Evolutionary conservation across 768 basidiomycete species (phyloP).

Genomic region (Fomitopsis serialis): DNA sequence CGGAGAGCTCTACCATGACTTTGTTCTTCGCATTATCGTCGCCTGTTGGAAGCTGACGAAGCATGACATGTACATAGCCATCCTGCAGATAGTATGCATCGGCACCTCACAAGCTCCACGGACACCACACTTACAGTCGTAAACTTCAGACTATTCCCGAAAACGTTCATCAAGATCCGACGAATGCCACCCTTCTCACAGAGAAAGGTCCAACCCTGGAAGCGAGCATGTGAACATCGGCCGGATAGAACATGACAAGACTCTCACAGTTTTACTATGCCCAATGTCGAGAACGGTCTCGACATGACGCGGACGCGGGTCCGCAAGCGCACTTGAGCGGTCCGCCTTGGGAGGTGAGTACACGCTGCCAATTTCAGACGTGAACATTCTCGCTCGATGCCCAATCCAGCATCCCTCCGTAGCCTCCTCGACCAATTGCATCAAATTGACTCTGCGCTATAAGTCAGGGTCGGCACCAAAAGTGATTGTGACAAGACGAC

Average conservation of each 20-base stretch:
- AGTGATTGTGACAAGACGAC: constrained; percentile 18
- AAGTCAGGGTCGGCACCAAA: neutral
- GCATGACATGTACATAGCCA: constrained; percentile 81
- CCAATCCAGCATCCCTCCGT: constrained; percentile 96
- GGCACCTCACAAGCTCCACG: neutral
- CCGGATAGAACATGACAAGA: neutral
- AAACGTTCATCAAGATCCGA: constrained; percentile 89
- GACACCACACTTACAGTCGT: constrained; percentile 55
- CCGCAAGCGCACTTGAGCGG: constrained; percentile 33
- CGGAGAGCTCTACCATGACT: constrained; percentile 76
- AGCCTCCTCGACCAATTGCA: constrained; percentile 82
- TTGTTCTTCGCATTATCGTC: constrained; percentile 50
- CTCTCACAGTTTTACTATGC: constrained; percentile 33
- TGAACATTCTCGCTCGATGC: constrained; percentile 71
- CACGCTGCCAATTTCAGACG: constrained; percentile 83
- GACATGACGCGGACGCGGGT: constrained; percentile 42
- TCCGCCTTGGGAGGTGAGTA: constrained; percentile 78
- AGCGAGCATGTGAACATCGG: neutral
- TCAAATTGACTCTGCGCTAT: constrained; percentile 54
- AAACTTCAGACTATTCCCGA: constrained; percentile 93
- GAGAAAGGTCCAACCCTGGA: constrained; percentile 77
- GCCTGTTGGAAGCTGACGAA: constrained; percentile 64
- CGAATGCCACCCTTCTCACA: constrained; percentile 93
- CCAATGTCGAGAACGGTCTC: constrained; percentile 90
- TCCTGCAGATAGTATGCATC: constrained; percentile 37